phyloP scores from a whole-genome alignment of 768 basidiomycete species.

The Hemileccinum rubropunctum region DNA sequence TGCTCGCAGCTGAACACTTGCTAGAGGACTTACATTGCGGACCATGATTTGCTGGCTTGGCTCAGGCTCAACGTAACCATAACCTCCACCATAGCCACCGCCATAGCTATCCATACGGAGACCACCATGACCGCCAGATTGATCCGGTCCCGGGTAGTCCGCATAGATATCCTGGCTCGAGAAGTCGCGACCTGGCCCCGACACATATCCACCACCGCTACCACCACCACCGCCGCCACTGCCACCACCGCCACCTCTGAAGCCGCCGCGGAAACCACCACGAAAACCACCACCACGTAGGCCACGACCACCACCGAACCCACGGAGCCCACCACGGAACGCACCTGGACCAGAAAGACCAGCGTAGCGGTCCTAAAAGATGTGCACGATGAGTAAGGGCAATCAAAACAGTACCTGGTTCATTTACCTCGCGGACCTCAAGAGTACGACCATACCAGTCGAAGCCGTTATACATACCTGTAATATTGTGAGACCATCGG shows the following conservation, averaged over 20 bases:
- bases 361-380: slow-evolving; percentile 81
- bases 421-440: slow-evolving; percentile 88
- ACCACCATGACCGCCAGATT: slow-evolving; percentile 39
- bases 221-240: slow-evolving; percentile 48
- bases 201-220: slow-evolving; percentile 56
- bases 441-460: slow-evolving; percentile 96
- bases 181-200: slow-evolving; percentile 61
- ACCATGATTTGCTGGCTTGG: slow-evolving; percentile 98
- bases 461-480: slow-evolving; percentile 95
- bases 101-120: slow-evolving; percentile 37
- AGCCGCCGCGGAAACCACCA: slow-evolving; percentile 50
- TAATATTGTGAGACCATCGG: not conserved
- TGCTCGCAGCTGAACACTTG: not conserved
- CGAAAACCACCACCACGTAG: slow-evolving; percentile 15
- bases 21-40: slow-evolving; percentile 74
- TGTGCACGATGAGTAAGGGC: not conserved
- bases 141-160: slow-evolving; percentile 89
- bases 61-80: slow-evolving; percentile 57
- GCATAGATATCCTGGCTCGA: slow-evolving; percentile 89
- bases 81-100: slow-evolving; percentile 39
- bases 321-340: slow-evolving; percentile 57
- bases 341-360: slow-evolving; percentile 70
- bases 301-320: slow-evolving; percentile 44
- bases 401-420: not conserved
- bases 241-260: slow-evolving; percentile 48